Evolutionary conservation across 176 grass and related monocot genomes (phyloP).

Genomic region (Paspalum vaginatum): DNA sequence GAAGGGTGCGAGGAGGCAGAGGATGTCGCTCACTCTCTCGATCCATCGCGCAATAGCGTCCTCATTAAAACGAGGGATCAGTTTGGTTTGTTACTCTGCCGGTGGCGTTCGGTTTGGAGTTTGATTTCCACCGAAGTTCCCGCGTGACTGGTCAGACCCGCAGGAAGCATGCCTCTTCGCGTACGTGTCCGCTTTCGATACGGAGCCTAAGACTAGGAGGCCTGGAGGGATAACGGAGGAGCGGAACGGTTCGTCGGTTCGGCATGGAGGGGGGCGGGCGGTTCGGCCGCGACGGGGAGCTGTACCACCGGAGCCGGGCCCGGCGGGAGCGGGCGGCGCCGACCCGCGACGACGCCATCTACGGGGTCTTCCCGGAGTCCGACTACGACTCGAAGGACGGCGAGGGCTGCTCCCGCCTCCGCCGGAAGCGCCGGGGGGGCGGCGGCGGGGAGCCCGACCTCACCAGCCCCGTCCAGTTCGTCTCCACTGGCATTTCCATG

Average conservation of each 20-base stretch:
- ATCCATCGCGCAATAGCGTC: too few species aligned
- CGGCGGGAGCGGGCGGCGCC: constrained; percentile 60
- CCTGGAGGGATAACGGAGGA: constrained; percentile 62
- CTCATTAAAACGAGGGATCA: too few species aligned
- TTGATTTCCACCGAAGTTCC: too few species aligned
- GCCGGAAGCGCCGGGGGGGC: constrained; percentile 52
- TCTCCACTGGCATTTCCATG: constrained; percentile 58
- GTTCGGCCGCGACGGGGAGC: constrained; percentile 77
- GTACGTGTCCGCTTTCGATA: too few species aligned
- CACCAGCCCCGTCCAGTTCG: constrained; percentile 68
- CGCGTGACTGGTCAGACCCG: too few species aligned
- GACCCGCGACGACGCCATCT: constrained; percentile 69
- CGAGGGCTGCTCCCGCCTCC: constrained; percentile 45
- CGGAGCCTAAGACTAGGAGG: too few species aligned
- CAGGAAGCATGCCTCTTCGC: too few species aligned
- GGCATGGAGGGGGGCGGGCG: constrained; percentile 71
- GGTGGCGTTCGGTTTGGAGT: too few species aligned
- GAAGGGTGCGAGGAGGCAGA: too few species aligned
- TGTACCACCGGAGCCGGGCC: constrained; percentile 60
- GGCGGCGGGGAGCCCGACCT: constrained; percentile 44
- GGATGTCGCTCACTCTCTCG: too few species aligned
- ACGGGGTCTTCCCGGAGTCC: constrained; percentile 67
- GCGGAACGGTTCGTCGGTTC: constrained; percentile 66
- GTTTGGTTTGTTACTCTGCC: too few species aligned
- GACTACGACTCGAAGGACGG: constrained; percentile 60